Base-by-base conservation (phyloP, 1,139 yeast species). In the Ogataea hybrid region DNA sequence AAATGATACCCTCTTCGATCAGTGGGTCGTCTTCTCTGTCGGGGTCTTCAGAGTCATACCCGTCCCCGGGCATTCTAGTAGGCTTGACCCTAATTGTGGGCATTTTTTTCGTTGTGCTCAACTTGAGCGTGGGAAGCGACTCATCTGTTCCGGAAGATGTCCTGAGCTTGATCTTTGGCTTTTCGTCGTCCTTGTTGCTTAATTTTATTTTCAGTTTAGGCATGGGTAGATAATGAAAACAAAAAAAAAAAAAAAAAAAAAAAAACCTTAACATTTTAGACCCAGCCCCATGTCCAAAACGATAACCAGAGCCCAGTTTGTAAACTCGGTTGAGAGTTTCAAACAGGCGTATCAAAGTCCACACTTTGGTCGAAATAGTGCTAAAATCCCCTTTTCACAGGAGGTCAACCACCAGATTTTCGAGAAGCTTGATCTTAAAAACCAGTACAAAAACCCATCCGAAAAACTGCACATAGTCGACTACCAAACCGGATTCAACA, bases 1-100 rank as follows among this genome's bases (percentile, higher is more conserved):
- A 63, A 1, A 89, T 70, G 3, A 92, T 74, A 0, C 95, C 96
- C 51, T 86, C 95, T 58, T 92, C 97, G 20, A 89, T 69, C 51
- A 88, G 68, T 0, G 98, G 98, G 58, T 92, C 97, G 46, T 89
- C 97, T 61, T 92, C 98, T 33, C 88, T 69, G 55, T 92, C 97
- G 1, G 97, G 96, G 9, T 96, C 97, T 57, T 92, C 98, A 1
- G 96, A 85, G 59, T 92, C 98, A 62, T 92, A 92, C 0, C 97
- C 97, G 54, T 90, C 96, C 1, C 96, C 96, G 0, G 96, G 95
- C 8, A 84, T 74, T 51, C 95, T 68, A 0, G 87, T 83, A 0
- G 95, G 95, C 57, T 87, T 88, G 43, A 90, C 81, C 48, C 94
- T 68, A 41, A 88, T 81, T 34, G 81, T 69, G 0, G 92, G 90